Evolutionary conservation across 108 stramenopile species (phyloP), one percentile per base, ranked within the genome.

Genomic region (Seminavis robusta): DNA sequence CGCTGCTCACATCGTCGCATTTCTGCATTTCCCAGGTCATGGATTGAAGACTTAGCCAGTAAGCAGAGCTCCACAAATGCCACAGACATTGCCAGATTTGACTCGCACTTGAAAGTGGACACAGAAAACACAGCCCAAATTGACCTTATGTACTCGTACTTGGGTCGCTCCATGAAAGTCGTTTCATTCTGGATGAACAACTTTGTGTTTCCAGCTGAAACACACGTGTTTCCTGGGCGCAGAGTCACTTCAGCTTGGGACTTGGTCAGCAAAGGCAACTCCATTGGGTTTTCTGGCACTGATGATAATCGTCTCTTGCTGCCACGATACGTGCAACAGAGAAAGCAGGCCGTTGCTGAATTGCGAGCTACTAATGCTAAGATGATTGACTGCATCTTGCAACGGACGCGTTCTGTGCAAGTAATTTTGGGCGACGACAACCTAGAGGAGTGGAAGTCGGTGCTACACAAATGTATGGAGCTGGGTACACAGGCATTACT

Each of bases 181-280:
- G 60, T 81, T 31, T 68, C 76, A 39, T 81, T 81, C 40, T 81
- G 67, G 63, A 56, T 81, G 33, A 70, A 69, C 42, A 54, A 20
- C 33, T 48, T 36, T 10, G 57, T 77, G 19, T 67, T 81, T 33
- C 75, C 79, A 28, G 3, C 8, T 17, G 79, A 81, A 25, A 79
- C 54, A 2, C 23, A 61, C 17, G 69, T 69, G 26, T 69, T 62
- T n/a, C 42, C 42, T n/a, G 6, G 23, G 5, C 42, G 42, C 5
- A 43, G 17, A 21, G 23, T 21, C 17, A 21, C 42, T 5, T 21
- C 42, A 43, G 5, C 42, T 6, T 43, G 42, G 42, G 23, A 43
- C 15, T n/a, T 43, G n/a, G 42, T 21, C 17, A n/a, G 5, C 32
- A 37, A 28, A 29, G 52, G 63, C 31, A 29, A 23, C 53, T 25